These are phyloP conservation scores for Talaromyces sp. DNA, from an alignment of 2,329 filamentous ascomycete species.

Conservation along the genomic window DNA sequence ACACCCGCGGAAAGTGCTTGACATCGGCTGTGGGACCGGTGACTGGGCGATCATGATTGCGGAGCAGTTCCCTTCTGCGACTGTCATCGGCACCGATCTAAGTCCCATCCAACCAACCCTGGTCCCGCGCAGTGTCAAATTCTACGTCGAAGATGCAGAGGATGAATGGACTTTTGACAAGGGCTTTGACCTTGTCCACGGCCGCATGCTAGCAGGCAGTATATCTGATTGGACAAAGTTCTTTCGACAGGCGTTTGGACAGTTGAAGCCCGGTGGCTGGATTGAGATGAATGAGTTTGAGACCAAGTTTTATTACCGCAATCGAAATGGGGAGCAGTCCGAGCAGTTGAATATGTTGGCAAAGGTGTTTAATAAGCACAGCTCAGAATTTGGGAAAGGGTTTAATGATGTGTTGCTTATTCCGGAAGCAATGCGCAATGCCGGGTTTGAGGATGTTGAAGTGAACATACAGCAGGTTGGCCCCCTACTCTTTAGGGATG, in stretches of 20 bases:
- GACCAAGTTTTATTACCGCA: constrained; percentile 26
- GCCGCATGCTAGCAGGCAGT: constrained; percentile 29
- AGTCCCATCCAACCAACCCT: constrained; percentile 41
- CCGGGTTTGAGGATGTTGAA: constrained; percentile 35
- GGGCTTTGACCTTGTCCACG: constrained; percentile 35
- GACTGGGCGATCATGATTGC: constrained; percentile 44
- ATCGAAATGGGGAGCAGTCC: constrained; percentile 23
- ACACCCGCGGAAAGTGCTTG: constrained; percentile 35
- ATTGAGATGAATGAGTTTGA: constrained; percentile 32
- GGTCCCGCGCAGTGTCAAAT: constrained; percentile 34
- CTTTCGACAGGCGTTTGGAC: constrained; percentile 25
- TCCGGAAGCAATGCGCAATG: constrained; percentile 30
- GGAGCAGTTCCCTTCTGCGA: constrained; percentile 32
- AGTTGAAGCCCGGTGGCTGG: constrained; percentile 33
- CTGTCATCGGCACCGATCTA: constrained; percentile 40
- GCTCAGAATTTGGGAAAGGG: constrained; percentile 9
- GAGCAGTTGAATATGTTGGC: constrained; percentile 25
- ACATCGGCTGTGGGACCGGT: constrained; percentile 45
- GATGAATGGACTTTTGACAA: constrained; percentile 29
- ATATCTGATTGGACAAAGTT: constrained; percentile 27
- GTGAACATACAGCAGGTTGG: constrained; percentile 29
- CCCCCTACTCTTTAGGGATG: background rate
- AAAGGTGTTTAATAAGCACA: constrained; percentile 28
- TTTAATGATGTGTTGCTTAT: constrained; percentile 23
- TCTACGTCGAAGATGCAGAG: constrained; percentile 36